Base-by-base conservation (phyloP, 768 basidiomycete species). In the Rhizopogon roseolus region DNA sequence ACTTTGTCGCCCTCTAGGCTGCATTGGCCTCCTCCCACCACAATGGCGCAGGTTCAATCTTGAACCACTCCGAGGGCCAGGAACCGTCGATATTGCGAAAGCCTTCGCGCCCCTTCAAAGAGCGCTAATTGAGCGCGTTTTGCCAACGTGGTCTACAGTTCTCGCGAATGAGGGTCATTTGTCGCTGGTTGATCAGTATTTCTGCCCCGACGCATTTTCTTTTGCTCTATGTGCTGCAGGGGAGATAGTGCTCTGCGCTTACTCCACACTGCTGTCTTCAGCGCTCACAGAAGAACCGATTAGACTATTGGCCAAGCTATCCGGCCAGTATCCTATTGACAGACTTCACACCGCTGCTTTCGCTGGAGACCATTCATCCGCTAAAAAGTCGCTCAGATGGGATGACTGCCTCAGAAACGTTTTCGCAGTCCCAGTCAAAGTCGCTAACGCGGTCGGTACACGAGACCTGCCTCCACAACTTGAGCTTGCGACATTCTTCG, bases 371-470 rank as follows among this genome's bases (percentile, higher is more conserved):
- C 54, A 58, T 19, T 53, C 42, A 22, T 57, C 51, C 5, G 59
- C 56, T 27, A 69, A 67, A 54, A 66, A 64, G 39, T 69, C 66
- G 32, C 60, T 79, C 19, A 61, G 63, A 42, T 97, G 94, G 94
- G 88, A 90, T 58, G 87, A 93, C 59, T 82, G 78, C 58, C 80
- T 94, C 22, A 81, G 80, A 32, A 78, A 81, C 54, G 50, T 85
- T 2, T 74, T 85, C 48, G 75, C 81, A 14, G 69, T 95, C 7
- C 93, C 95, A 34, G 73, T 75, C n/a, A 92, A 84, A 67, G 81
- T 88, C 7, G 85, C 88, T 22, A 97, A 98, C 69, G 78, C 80
- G 2, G 66, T 84, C 34, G 79, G 73, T 28, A 73, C 71, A 19
- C 71, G 72, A 43, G 62, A 60, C 4, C 61, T 79, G 2, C 86